phyloP scores from a whole-genome alignment of 257 asterid genomes.

The Scutellaria baicalensis region DNA sequence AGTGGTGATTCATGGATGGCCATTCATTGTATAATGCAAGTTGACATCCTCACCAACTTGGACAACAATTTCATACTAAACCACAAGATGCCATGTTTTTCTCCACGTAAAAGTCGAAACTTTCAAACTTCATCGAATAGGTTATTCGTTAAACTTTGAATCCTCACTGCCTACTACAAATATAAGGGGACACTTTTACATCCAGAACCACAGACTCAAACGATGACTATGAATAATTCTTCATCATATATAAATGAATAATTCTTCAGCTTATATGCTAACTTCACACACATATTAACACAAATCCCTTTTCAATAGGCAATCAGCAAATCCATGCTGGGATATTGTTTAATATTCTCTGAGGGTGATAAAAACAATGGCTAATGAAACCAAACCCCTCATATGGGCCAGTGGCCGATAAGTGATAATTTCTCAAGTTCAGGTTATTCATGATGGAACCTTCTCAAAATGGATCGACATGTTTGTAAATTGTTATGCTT shows the following conservation, averaged over 20 bases:
- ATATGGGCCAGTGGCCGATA: neutral
- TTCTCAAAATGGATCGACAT: constrained; percentile 2
- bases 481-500: neutral
- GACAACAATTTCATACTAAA: neutral
- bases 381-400: neutral
- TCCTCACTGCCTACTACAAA: too few relatives aligned
- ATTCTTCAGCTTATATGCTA: too few relatives aligned
- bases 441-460: neutral
- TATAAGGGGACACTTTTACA: neutral
- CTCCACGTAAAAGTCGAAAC: neutral
- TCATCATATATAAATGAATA: too few relatives aligned
- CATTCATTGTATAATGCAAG: too few relatives aligned
- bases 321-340: neutral
- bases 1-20: too few relatives aligned
- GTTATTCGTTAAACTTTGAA: too few relatives aligned
- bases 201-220: neutral
- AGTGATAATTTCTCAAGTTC: neutral
- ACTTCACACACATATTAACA: too few relatives aligned
- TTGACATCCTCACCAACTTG: neutral
- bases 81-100: neutral
- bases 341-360: neutral
- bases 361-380: too few relatives aligned
- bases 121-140: neutral
- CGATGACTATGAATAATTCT: too few relatives aligned
- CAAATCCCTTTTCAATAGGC: neutral